phyloP scores from a whole-genome alignment of 108 stramenopile genomes.

The Nitzschia palea region DNA sequence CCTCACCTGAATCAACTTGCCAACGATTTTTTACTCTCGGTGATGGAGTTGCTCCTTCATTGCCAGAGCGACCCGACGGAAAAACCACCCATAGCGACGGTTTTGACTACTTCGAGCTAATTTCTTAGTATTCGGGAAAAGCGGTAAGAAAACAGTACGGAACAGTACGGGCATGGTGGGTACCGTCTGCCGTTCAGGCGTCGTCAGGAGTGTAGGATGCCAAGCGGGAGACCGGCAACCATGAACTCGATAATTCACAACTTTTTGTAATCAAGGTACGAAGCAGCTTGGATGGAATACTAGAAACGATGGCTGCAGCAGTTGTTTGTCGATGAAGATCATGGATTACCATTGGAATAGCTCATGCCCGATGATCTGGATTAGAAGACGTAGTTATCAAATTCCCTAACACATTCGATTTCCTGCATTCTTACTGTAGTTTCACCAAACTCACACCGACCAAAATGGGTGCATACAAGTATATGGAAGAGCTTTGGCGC shows the following conservation, averaged over 20 bases:
- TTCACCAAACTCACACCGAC: too few relatives aligned
- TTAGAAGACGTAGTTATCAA: too few relatives aligned
- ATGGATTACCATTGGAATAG: too few relatives aligned
- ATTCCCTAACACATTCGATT: too few relatives aligned
- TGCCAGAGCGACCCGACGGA: not conserved
- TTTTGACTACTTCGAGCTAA: slow-evolving; percentile 9
- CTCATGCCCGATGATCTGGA: too few relatives aligned
- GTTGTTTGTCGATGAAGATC: too few relatives aligned
- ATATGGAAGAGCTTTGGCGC: slow-evolving; percentile 99
- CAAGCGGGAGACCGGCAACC: slow-evolving; percentile 2
- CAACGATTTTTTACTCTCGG: too few relatives aligned
- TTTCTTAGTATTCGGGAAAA: slow-evolving; percentile 16
- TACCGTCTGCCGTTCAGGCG: not conserved
- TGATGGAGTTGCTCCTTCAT: not conserved
- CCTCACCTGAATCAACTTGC: too few relatives aligned
- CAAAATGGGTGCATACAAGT: slow-evolving; percentile 99
- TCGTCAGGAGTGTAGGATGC: too few relatives aligned
- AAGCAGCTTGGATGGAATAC: too few relatives aligned
- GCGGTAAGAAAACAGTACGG: slow-evolving; percentile 7
- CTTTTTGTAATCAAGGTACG: slow-evolving; percentile 4
- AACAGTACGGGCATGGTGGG: not conserved
- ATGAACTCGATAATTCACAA: not conserved
- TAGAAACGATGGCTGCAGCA: too few relatives aligned
- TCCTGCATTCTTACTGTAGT: too few relatives aligned
- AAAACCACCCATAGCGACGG: not conserved